These are phyloP conservation scores for Penstemon newberryi DNA, from an alignment of 257 asterid genomes.

Conservation along the genomic window DNA sequence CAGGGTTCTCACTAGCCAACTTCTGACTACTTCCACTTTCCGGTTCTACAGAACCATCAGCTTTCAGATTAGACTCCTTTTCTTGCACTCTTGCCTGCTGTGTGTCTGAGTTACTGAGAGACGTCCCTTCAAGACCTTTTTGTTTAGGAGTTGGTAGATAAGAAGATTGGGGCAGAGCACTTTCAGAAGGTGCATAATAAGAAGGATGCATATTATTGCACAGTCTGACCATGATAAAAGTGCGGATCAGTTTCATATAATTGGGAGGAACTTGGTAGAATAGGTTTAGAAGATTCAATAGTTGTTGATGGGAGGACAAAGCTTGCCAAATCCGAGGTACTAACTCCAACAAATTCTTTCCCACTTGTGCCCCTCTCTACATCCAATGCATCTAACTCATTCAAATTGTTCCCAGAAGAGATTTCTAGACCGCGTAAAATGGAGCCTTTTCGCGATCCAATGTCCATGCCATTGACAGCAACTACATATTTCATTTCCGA, in stretches of 20 bases:
- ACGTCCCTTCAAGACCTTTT: constrained; percentile 46
- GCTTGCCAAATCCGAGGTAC: constrained; percentile 41
- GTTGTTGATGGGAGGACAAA: constrained; percentile 38
- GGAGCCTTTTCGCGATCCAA: constrained; percentile 47
- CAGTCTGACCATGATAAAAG: constrained; percentile 36
- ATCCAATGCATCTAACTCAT: constrained; percentile 48
- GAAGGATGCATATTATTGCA: constrained; percentile 35
- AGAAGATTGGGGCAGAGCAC: constrained; percentile 37
- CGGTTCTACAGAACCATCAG: constrained; percentile 34
- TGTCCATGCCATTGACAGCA: too few species aligned
- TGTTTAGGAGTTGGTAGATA: constrained; percentile 39
- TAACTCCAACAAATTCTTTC: constrained; percentile 42
- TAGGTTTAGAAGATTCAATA: constrained; percentile 44
- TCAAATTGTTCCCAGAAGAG: constrained; percentile 53
- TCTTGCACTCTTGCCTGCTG: constrained; percentile 35
- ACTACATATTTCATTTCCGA: too few species aligned
- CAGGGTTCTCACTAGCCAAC: constrained; percentile 36
- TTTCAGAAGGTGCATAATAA: constrained; percentile 42
- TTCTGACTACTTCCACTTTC: constrained; percentile 38
- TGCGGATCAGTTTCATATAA: constrained; percentile 42
- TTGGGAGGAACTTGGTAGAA: constrained; percentile 36
- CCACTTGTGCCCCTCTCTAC: constrained; percentile 39
- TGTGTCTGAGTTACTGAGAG: constrained; percentile 28
- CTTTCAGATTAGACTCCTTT: constrained; percentile 40
- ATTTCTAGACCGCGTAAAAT: constrained; percentile 36